phyloP scores from a whole-genome alignment of 2,329 filamentous ascomycete genomes.

The Coniosporium tulheliwenetii region DNA sequence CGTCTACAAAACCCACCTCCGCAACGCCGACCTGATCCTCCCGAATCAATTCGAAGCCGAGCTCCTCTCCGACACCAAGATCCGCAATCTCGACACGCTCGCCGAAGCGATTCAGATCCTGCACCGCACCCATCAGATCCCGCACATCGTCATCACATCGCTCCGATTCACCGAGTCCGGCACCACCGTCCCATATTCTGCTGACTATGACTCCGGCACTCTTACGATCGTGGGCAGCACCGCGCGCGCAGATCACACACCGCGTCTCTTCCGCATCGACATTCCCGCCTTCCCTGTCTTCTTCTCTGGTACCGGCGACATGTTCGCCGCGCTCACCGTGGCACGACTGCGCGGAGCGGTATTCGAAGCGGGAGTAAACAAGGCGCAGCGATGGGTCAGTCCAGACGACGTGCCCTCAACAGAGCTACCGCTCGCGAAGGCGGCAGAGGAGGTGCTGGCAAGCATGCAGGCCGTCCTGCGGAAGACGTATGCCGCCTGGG shows the following conservation, averaged over 20 bases:
- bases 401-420: slow-evolving; percentile 52
- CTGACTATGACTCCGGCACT: slow-evolving; percentile 11
- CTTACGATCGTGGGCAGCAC: slow-evolving; percentile 68
- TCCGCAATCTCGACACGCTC: slow-evolving; percentile 59
- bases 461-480: slow-evolving; percentile 81
- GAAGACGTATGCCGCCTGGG: slow-evolving; percentile 50
- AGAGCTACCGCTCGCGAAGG: slow-evolving; percentile 68
- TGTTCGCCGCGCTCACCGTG: slow-evolving; percentile 89
- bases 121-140: slow-evolving; percentile 60
- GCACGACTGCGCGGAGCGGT: slow-evolving; percentile 78
- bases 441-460: slow-evolving; percentile 73
- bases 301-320: slow-evolving; percentile 93
- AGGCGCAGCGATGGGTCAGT: slow-evolving; percentile 56
- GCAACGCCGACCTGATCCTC: slow-evolving; percentile 75
- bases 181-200: slow-evolving; percentile 26
- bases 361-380: slow-evolving; percentile 32
- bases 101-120: slow-evolving; percentile 59
- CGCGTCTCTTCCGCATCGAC: slow-evolving; percentile 77
- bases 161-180: slow-evolving; percentile 47
- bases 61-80: slow-evolving; percentile 74
- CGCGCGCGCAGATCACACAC: slow-evolving; percentile 36
- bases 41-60: slow-evolving; percentile 98
- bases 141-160: slow-evolving; percentile 87
- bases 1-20: slow-evolving; percentile 67
- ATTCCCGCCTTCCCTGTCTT: slow-evolving; percentile 83